These are phyloP conservation scores for Nemania diffusa DNA, from an alignment of 2,329 filamentous ascomycete species.

Conservation along the genomic window DNA sequence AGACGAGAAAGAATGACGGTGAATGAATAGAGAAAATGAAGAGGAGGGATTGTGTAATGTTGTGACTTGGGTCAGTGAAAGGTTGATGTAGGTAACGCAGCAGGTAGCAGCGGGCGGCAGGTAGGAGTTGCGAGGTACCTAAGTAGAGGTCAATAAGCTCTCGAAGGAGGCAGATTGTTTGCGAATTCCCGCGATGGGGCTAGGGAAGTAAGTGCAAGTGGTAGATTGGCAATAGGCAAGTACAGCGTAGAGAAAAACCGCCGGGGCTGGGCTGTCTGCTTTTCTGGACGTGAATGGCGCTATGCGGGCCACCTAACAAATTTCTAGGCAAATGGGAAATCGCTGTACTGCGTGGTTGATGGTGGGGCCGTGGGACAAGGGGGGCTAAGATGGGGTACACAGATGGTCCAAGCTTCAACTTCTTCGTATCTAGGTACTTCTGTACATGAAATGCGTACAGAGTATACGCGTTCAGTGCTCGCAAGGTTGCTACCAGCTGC, in stretches of 20 bases:
- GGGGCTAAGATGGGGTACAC: background rate
- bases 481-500: conserved; percentile 6
- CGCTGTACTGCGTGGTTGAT: background rate
- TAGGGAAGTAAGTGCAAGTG: conserved; percentile 17
- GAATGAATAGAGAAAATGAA: conserved; percentile 1
- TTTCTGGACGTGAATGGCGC: conserved; percentile 8
- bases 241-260: conserved; percentile 6
- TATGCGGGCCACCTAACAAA: conserved; percentile 29
- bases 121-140: conserved; percentile 4
- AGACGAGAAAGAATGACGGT: conserved; percentile 20
- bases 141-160: conserved; percentile 29
- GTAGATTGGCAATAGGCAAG: background rate
- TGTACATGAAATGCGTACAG: background rate
- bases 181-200: conserved; percentile 35
- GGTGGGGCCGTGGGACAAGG: conserved; percentile 4
- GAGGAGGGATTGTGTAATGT: background rate
- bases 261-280: conserved; percentile 18
- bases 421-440: conserved; percentile 4
- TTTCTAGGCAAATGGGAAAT: conserved; percentile 25
- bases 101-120: conserved; percentile 2
- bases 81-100: background rate
- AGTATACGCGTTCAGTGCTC: background rate
- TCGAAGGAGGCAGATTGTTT: conserved; percentile 35
- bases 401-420: conserved; percentile 16
- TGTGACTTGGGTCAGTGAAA: background rate